phyloP scores from a whole-genome alignment of 148 eudicot species.

The Agrostemma githago region DNA sequence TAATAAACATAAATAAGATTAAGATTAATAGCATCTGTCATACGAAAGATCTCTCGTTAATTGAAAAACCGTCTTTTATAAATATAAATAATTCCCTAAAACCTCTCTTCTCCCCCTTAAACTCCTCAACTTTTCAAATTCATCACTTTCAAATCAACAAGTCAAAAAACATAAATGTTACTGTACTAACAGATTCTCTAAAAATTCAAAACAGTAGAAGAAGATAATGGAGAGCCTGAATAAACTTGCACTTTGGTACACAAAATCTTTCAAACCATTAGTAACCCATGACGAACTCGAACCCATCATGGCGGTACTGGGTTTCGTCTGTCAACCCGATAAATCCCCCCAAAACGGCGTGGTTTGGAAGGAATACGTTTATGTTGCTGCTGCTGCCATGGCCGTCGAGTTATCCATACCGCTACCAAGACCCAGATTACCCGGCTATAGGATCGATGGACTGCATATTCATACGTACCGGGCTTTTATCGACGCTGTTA shows the following conservation, averaged over 20 bases:
- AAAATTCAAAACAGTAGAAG: conserved; percentile 12
- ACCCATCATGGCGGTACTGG: conserved; percentile 40
- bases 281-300: conserved; percentile 58
- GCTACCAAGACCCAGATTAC: conserved; percentile 36
- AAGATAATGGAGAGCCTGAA: conserved; percentile 28
- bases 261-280: conserved; percentile 46
- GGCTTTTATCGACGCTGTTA: conserved; percentile 52
- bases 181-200: neutral
- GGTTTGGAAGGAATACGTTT: conserved; percentile 43
- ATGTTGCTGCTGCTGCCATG: conserved; percentile 12
- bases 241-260: conserved; percentile 49
- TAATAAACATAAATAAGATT: too few species aligned
- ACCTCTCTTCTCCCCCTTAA: conserved; percentile 14
- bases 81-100: neutral
- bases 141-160: neutral
- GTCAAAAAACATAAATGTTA: neutral
- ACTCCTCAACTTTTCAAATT: conserved; percentile 13
- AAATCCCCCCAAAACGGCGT: conserved; percentile 23
- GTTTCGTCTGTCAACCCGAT: conserved; percentile 33
- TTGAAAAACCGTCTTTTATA: too few species aligned
- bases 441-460: conserved; percentile 51
- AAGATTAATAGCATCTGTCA: too few species aligned
- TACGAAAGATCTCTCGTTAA: too few species aligned
- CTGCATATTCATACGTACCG: conserved; percentile 45
- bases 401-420: neutral